A percentile compares a stretch with the other conserved stretches of the same genome.
Conservation (phyloP, 2,329 filamentous ascomycete species). For the Neonectria hederae region DNA sequence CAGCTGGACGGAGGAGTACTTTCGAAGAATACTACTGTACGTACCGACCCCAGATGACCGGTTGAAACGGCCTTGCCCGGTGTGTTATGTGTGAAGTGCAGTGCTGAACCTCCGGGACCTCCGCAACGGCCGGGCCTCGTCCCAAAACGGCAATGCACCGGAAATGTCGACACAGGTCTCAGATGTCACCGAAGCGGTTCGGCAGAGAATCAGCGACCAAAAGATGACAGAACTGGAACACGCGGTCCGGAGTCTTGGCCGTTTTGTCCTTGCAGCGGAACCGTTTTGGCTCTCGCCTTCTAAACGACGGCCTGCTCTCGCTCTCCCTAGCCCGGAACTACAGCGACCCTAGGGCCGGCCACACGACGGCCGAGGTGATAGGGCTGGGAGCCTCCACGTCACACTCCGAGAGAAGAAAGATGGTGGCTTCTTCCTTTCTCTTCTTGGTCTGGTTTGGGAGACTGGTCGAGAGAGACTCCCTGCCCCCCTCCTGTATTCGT, state of each 20-base stretch:
- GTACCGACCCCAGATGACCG: slow-evolving; percentile 4
- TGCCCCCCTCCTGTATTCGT: background rate
- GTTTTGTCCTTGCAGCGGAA: background rate
- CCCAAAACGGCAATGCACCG: slow-evolving; percentile 11
- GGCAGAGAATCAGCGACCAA: background rate
- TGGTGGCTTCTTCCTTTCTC: slow-evolving; percentile 19
- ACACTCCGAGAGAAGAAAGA: slow-evolving; percentile 20
- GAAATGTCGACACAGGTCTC: background rate
- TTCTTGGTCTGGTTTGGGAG: background rate
- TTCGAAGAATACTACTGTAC: no score
- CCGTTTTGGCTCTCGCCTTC: background rate
- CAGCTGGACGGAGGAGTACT: background rate
- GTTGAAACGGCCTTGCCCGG: slow-evolving; percentile 3
- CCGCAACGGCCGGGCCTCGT: slow-evolving; percentile 19
- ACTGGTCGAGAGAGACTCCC: slow-evolving; percentile 7
- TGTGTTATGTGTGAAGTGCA: no score
- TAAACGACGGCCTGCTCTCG: background rate
- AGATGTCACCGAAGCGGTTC: slow-evolving; percentile 11
- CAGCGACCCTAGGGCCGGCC: slow-evolving; percentile 19
- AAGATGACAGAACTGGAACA: no score
- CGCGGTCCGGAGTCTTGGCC: background rate
- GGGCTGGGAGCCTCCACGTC: slow-evolving; percentile 33
- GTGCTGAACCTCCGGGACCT: slow-evolving; percentile 11
- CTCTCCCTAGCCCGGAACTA: background rate
- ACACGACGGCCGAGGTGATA: slow-evolving; percentile 18